Evolutionary conservation across 371 early-diverging fungal genomes (phyloP).

Genomic region (Chytridium lagenaria): DNA sequence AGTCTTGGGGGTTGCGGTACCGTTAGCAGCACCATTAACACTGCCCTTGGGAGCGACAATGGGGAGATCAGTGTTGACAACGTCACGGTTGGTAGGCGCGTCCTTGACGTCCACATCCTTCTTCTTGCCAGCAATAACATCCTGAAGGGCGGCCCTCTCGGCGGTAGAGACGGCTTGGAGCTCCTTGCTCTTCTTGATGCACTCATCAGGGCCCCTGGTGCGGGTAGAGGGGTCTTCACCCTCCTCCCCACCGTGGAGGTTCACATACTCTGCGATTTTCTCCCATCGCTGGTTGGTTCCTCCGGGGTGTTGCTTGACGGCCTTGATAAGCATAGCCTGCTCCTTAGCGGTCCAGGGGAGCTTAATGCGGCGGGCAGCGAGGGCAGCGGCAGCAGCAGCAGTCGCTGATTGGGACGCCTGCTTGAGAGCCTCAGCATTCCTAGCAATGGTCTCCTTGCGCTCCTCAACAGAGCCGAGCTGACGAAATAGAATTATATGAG

Average conservation of each 20-base stretch:
- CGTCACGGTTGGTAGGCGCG: conserved; percentile 40
- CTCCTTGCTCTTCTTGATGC: conserved; percentile 51
- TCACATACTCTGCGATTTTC: conserved; percentile 58
- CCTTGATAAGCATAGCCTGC: conserved; percentile 53
- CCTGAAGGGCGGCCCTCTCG: conserved; percentile 47
- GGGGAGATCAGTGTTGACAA: conserved; percentile 19
- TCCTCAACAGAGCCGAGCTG: conserved; percentile 20
- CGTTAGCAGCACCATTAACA: background rate
- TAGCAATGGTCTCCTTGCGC: conserved; percentile 28
- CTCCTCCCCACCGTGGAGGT: conserved; percentile 53
- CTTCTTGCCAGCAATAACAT: conserved; percentile 26
- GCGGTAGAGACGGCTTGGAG: conserved; percentile 41
- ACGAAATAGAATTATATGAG: background rate
- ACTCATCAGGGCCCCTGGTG: conserved; percentile 47
- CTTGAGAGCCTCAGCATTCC: background rate
- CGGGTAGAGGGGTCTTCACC: conserved; percentile 30
- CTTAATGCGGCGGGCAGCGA: conserved; percentile 28
- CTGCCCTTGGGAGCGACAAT: conserved; percentile 1
- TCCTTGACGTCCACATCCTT: conserved; percentile 50
- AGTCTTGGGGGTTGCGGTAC: background rate
- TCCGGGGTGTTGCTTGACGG: conserved; percentile 55
- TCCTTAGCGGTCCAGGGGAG: conserved; percentile 54
- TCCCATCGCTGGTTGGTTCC: conserved; percentile 56
- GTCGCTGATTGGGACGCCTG: conserved; percentile 12
- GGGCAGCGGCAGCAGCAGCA: conserved; percentile 5